Base-by-base conservation (phyloP, 345 rosid genomes). In the Orychophragmus violaceus region DNA sequence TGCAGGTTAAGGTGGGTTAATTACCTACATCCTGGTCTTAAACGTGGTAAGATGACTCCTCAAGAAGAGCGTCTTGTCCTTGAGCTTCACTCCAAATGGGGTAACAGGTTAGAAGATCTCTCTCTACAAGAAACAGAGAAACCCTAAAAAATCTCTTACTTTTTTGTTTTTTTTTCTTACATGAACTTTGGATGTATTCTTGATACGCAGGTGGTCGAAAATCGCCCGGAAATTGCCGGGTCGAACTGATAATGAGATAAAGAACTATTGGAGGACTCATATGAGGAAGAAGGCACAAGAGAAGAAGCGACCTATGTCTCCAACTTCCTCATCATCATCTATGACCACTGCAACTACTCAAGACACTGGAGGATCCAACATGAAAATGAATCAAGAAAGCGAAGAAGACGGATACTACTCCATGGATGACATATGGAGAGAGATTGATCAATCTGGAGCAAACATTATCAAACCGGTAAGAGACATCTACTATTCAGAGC, bases 1-100 rank as follows among this genome's bases (percentile, higher is more conserved):
- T 94, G 99, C 95, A 85, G 99, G 84, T 84, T 94, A 52, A 85
- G 99, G 21, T 94, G 99, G 99, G 97, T 90, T 83, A 94, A 94
- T 62, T 94, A 94, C 78, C 84, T 94, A 21, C 96, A 94, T 62
- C 99, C 99, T 67, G 96, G 91, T 52, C 97, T 94, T 19, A 94
- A 90, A 79, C 82, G 88, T n/a, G 96, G 97, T 30, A 94, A 94
- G 86, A 87, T 94, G 99, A 81, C 95, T 2, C 84, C 88, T 19
- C 95, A 87, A 46, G 99, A 94, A 70, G 96, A 94, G 82, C 85
- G 71, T 70, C 88, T 88, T 7, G 95, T 94, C 67, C 85, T 94
- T 25, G 99, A 90, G 69, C 96, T 88, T 75, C 99, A 94, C 48
- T 75, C 85, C 37, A 94, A 90, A 72, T 90, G 88, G 99, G 99